Evolutionary conservation across 768 basidiomycete genomes (phyloP), one percentile per base, ranked within the genome.

Genomic region (Lactarius psammicola): DNA sequence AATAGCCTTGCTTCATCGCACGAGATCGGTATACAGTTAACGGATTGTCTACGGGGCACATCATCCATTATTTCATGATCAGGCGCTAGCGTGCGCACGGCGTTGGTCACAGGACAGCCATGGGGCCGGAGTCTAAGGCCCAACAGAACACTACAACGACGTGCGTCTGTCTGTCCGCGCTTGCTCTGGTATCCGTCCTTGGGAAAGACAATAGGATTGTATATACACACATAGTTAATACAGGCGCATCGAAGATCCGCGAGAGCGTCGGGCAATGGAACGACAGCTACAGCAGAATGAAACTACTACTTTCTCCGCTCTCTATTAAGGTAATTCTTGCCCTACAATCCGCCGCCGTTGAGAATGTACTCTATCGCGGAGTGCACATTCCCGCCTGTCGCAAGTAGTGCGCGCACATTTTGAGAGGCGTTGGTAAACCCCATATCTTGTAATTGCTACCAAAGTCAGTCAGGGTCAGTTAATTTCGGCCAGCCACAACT

Each of bases 341-440:
- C 49, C 68, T 68, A 89, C 72, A 90, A 49, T 40, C 92, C 92
- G 7, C 92, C 90, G 0, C 92, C 94, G 49, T 80, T 76, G 63
- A 98, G 81, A 69, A 98, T 95, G 73, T 96, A 94, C 77, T 97
- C 95, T 71, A 98, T 90, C 55, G 95, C 95, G 26, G 86, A 83
- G 74, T 97, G 86, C 20, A 97, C 92, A 71, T 94, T 95, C 13
- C 95, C 95, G n/a, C 86, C 94, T 0, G 94, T 95, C 57, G 92
- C 94, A 10, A 94, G 82, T 51, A 98, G 79, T 5, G 96, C 95
- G 4, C 95, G 83, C 8, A 98, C 82, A 74, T 98, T 98, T 81
- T 94, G 92, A 49, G 84, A 75, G 9, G 94, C 94, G 63, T 96
- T 94, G 59, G 82, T 85, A 76, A 98, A 93, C 1, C 94, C 95